A percentile compares a stretch with the other conserved stretches of the same genome.
phyloP scores from a whole-genome alignment of 345 rosid species.

The Populus pruinosa region DNA sequence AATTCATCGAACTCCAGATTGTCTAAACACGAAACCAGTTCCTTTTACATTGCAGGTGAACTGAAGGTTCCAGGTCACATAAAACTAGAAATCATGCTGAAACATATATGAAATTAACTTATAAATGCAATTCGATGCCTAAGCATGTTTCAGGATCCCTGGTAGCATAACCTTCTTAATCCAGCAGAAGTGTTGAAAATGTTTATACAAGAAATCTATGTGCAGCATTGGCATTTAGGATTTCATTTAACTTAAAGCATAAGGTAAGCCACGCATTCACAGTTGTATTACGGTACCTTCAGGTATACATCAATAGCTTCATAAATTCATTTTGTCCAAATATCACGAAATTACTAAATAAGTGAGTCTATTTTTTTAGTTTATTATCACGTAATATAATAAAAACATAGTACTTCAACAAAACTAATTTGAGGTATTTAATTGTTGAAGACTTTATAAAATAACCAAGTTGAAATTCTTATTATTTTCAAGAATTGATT shows the following conservation, averaged over 20 bases:
- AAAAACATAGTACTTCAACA: too few species aligned
- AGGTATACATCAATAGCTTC: constrained; percentile 81
- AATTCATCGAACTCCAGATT: not conserved
- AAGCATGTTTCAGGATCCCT: not conserved
- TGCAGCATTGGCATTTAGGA: not conserved
- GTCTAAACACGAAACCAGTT: not conserved
- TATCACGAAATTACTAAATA: too few species aligned
- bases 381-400: too few species aligned
- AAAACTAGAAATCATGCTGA: not conserved
- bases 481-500: too few species aligned
- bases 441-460: too few species aligned
- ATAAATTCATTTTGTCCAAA: constrained; percentile 38
- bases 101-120: not conserved
- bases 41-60: not conserved
- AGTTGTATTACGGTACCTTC: constrained; percentile 46
- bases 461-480: too few species aligned
- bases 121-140: not conserved
- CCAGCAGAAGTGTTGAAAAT: not conserved
- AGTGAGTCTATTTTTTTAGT: too few species aligned
- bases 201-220: not conserved
- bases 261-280: not conserved
- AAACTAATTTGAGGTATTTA: too few species aligned
- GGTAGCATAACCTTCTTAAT: not conserved
- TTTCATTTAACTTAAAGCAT: not conserved
- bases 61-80: not conserved